Percentiles rank a stretch among this genome's conserved stretches.
These are phyloP conservation scores for Porpolomopsis calyptriformis DNA, from an alignment of 768 basidiomycete species.

Conservation along the genomic window DNA sequence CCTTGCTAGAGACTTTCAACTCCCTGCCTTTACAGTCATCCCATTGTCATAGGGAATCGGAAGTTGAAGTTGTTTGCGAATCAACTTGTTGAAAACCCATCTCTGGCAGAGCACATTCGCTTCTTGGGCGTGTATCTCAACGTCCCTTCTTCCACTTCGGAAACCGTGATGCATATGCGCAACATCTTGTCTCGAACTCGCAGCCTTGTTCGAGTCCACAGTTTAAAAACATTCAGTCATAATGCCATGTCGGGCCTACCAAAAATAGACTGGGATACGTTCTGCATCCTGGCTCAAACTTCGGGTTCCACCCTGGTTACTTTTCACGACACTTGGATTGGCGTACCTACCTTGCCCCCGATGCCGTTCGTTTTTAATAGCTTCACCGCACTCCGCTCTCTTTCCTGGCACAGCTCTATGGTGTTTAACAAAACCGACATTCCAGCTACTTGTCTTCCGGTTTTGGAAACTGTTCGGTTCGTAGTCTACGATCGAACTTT, in stretches of 20 bases:
- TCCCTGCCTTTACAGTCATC: background rate
- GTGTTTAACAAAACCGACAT: background rate
- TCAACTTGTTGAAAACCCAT: background rate
- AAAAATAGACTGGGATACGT: too few species aligned
- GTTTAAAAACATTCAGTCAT: too few species aligned
- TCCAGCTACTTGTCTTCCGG: background rate
- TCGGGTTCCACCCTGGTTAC: background rate
- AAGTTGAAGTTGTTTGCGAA: background rate
- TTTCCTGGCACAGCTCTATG: background rate
- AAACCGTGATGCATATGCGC: background rate
- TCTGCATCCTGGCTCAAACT: background rate
- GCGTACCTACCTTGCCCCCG: too few species aligned
- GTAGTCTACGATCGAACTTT: background rate
- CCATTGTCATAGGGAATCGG: background rate
- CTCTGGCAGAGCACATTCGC: background rate
- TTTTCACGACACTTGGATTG: background rate
- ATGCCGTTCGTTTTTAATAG: background rate
- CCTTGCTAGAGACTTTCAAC: background rate
- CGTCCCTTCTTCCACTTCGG: background rate
- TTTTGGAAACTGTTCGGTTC: background rate
- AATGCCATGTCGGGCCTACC: too few species aligned
- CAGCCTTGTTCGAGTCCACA: too few species aligned
- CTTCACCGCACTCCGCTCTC: conserved; percentile 1
- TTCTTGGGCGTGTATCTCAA: background rate
- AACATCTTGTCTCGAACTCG: background rate